These are phyloP conservation scores for Daldinia grandis DNA, from an alignment of 495 filamentous ascomycete species.

Conservation along the genomic window DNA sequence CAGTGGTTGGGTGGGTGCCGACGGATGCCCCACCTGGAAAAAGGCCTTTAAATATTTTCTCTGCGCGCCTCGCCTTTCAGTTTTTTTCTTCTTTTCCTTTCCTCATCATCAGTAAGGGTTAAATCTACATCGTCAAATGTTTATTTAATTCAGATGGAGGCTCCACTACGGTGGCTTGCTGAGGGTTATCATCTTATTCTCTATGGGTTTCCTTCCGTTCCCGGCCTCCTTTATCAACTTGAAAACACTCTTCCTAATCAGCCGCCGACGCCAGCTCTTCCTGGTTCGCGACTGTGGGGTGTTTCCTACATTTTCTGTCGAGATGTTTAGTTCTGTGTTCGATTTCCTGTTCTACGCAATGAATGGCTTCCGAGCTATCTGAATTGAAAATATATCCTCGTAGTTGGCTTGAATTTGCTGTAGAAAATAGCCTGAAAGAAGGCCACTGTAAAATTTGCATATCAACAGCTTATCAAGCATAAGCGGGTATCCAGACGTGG, in stretches of 20 bases:
- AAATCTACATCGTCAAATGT: constrained; percentile 53
- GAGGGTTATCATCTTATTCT: constrained; percentile 57
- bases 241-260: constrained; percentile 51
- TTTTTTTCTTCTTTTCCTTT: constrained; percentile 43
- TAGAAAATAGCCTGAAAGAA: not conserved
- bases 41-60: constrained; percentile 36
- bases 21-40: constrained; percentile 17
- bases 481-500: no score
- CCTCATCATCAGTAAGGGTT: constrained; percentile 60
- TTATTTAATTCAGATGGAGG: constrained; percentile 54
- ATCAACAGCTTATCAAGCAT: not conserved
- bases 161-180: constrained; percentile 63
- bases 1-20: constrained; percentile 7
- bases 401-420: not conserved
- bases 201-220: constrained; percentile 64
- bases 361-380: not conserved
- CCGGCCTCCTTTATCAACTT: constrained; percentile 59
- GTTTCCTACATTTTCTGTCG: constrained; percentile 53
- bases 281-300: constrained; percentile 64
- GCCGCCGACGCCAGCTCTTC: constrained; percentile 49
- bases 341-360: not conserved
- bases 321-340: not conserved
- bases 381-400: not conserved
- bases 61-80: constrained; percentile 1
- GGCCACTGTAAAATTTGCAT: not conserved